Conservation (phyloP, 2,329 filamentous ascomycete species). For the Polytolypa hystricis region DNA sequence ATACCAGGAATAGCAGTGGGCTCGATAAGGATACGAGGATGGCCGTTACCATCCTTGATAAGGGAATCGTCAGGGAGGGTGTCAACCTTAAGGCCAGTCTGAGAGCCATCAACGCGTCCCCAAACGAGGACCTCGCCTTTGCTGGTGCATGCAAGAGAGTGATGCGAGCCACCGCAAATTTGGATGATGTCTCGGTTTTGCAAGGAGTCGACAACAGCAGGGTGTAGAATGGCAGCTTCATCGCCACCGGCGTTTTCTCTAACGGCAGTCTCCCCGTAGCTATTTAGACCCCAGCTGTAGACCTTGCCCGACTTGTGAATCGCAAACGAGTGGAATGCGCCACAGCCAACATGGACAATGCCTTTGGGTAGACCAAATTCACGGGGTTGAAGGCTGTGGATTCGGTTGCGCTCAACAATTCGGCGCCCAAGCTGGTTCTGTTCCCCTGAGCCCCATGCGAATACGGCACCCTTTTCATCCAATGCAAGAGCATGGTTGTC, state of each 20-base stretch:
- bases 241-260: slow-evolving; percentile 53
- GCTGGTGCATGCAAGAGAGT: slow-evolving; percentile 51
- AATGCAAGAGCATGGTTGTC: slow-evolving; percentile 49
- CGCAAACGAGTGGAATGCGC: slow-evolving; percentile 73
- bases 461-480: slow-evolving; percentile 48
- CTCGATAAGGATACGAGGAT: slow-evolving; percentile 59
- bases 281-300: slow-evolving; percentile 78
- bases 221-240: slow-evolving; percentile 60
- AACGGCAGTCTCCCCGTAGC: slow-evolving; percentile 69
- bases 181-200: slow-evolving; percentile 51
- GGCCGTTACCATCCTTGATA: slow-evolving; percentile 52
- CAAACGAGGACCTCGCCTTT: slow-evolving; percentile 47
- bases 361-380: slow-evolving; percentile 47
- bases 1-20: slow-evolving; percentile 53
- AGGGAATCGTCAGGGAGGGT: slow-evolving; percentile 48
- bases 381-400: slow-evolving; percentile 44
- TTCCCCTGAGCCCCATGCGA: slow-evolving; percentile 54
- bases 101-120: slow-evolving; percentile 49
- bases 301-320: slow-evolving; percentile 57
- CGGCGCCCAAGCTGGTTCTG: slow-evolving; percentile 59
- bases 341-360: slow-evolving; percentile 54
- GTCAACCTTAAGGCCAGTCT: slow-evolving; percentile 49
- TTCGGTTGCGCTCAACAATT: slow-evolving; percentile 48
- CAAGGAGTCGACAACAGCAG: slow-evolving; percentile 56
- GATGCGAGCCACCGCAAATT: slow-evolving; percentile 64